phyloP scores from a whole-genome alignment of 2,329 filamentous ascomycete genomes.

The Rutstroemia sp. region DNA sequence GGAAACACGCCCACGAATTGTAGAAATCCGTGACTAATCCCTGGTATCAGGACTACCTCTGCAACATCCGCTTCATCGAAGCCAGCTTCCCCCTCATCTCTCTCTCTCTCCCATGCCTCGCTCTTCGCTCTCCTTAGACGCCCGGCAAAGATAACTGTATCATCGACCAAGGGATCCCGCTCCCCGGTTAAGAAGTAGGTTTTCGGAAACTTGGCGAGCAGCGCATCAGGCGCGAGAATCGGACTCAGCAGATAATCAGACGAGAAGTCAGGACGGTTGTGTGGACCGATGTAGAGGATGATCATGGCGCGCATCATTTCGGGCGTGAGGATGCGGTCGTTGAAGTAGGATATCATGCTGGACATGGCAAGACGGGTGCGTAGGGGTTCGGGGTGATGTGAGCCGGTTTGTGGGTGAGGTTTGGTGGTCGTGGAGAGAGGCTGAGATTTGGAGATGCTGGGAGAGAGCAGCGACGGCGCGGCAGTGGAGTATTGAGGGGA shows the following conservation, averaged over 20 bases:
- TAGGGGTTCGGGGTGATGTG: constrained; percentile 51
- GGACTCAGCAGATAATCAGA: constrained; percentile 89
- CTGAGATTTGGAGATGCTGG: background rate
- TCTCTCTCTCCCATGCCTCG: constrained; percentile 42
- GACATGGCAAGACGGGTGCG: constrained; percentile 87
- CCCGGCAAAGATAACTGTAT: constrained; percentile 93
- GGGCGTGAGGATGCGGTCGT: constrained; percentile 86
- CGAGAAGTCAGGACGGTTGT: constrained; percentile 86
- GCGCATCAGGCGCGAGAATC: constrained; percentile 75
- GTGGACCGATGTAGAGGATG: constrained; percentile 89
- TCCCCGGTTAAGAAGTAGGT: constrained; percentile 93
- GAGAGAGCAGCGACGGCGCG: constrained; percentile 20
- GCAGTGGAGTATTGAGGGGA: constrained; percentile 16
- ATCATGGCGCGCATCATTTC: constrained; percentile 99
- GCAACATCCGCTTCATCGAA: constrained; percentile 70
- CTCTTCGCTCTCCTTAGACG: constrained; percentile 70
- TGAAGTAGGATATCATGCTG: constrained; percentile 97
- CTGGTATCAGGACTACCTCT: constrained; percentile 78
- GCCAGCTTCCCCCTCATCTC: constrained; percentile 42
- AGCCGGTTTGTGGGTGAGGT: constrained; percentile 23
- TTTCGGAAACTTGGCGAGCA: constrained; percentile 84
- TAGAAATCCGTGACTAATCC: constrained; percentile 87
- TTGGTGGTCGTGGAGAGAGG: constrained; percentile 1
- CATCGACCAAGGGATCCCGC: constrained; percentile 89
- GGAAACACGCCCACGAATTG: constrained; percentile 87